Base-by-base conservation (phyloP, 495 filamentous ascomycete species). In the Aspergillus conjunctus region DNA sequence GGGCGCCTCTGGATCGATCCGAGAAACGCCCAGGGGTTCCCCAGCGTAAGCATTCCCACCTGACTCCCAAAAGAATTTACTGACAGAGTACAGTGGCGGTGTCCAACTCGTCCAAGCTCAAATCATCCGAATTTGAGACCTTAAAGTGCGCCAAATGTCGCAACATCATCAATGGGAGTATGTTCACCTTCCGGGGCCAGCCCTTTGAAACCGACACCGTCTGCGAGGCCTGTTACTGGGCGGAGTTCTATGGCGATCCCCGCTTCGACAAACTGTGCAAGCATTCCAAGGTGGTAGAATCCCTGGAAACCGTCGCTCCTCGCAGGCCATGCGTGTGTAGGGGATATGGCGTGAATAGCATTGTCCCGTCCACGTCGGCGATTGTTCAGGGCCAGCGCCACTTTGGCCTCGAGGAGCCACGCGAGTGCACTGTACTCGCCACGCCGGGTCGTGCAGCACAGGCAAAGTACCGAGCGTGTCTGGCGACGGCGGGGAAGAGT, bases 401-500 rank as follows among this genome's bases (percentile, higher is more conserved):
- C 34, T 37, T n/a, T n/a, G n/a, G 14, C 37, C 11, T 5, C 11
- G 37, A 4, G 4, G 37, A 41, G 37, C 3, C 11, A 3, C 11
- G 37, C 11, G 15, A 7, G 9, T 41, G 37, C 37, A 41, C 11
- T 11, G 37, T 41, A 3, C 3, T 41, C 4, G 37, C 37, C 6
- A 41, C 37, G 5, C 9, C 37, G 6, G 37, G 37, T 4, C 37
- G 37, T 10, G 57, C 67, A 1, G 61, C 69, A 4, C 59, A 62
- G 22, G 68, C 70, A 15, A 73, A 71, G 39, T 68, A 69, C 46
- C 14, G 59, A 4, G 67, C 59, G 0, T 64, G 66, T 20, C 43
- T 52, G n/a, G 32, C 41, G 8, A 62, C 30, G 5, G 31, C 39
- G 20, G 46, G 48, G 17, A 41, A 41, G 37, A 41, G 20, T 17